A percentile compares a stretch with the other conserved stretches of the same genome.
phyloP scores from a whole-genome alignment of 768 basidiomycete genomes.

The Mycena floridula region DNA sequence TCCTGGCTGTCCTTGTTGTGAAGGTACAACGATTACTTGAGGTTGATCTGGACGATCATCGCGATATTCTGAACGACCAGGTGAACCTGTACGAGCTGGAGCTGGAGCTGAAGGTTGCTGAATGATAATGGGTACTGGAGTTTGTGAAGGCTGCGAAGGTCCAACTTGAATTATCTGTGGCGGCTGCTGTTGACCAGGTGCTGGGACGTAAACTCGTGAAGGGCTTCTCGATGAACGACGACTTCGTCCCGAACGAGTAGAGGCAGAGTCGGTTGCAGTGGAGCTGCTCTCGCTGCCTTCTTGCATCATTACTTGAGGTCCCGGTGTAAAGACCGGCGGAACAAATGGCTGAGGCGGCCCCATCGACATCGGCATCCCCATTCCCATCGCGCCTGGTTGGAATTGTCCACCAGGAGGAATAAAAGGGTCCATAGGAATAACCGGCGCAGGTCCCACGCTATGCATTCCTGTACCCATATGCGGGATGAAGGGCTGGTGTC shows the following conservation, averaged over 20 bases:
- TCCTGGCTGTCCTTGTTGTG: too few species aligned
- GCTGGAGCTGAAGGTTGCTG: background rate
- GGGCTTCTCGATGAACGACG: constrained; percentile 4
- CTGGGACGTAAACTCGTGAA: background rate
- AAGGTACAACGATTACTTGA: background rate
- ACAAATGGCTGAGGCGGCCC: too few species aligned
- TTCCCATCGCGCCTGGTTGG: too few species aligned
- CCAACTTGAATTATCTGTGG: background rate
- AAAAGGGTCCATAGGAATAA: constrained; percentile 15
- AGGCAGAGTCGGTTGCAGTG: too few species aligned
- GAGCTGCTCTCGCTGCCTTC: too few species aligned
- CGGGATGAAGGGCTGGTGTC: constrained; percentile 3
- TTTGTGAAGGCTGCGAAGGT: constrained; percentile 4
- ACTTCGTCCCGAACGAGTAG: too few species aligned
- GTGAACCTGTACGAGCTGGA: background rate
- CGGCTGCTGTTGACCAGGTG: background rate
- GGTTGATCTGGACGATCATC: too few species aligned
- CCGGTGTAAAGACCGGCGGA: too few species aligned
- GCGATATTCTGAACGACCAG: background rate
- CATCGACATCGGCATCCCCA: too few species aligned
- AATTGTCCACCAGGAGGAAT: constrained; percentile 15
- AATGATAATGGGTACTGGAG: constrained; percentile 7
- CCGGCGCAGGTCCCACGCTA: constrained; percentile 9
- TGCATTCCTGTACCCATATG: constrained; percentile 1
- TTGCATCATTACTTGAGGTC: too few species aligned